These are phyloP conservation scores for Kwoniella bestiolae DNA, from an alignment of 768 basidiomycete species.

Conservation along the genomic window DNA sequence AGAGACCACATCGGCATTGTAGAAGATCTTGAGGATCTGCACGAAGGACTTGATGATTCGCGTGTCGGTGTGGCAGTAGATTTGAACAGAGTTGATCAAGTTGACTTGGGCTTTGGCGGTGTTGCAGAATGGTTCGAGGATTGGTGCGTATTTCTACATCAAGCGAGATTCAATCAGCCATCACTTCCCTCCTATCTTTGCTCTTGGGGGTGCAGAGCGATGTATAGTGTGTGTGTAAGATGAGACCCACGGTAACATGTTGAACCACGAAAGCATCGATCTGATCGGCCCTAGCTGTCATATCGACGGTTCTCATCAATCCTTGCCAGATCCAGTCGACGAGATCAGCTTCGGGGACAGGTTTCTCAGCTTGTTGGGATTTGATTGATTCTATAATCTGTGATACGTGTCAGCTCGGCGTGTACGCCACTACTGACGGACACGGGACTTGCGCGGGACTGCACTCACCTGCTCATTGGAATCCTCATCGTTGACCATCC, in stretches of 20 bases:
- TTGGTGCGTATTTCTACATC: conserved; percentile 76
- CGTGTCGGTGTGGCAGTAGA: conserved; percentile 95
- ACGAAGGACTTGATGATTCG: conserved; percentile 93
- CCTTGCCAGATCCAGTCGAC: conserved; percentile 91
- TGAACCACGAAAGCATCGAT: conserved; percentile 85
- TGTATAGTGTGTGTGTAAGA: background rate
- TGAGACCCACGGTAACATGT: conserved; percentile 75
- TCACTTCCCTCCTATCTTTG: too few relatives aligned
- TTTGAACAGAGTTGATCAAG: conserved; percentile 91
- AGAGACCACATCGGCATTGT: conserved; percentile 93
- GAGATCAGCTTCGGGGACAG: conserved; percentile 84
- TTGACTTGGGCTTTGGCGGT: conserved; percentile 88
- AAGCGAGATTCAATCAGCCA: background rate
- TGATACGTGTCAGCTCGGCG: too few relatives aligned
- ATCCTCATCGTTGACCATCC: conserved; percentile 68
- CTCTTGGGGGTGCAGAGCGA: too few relatives aligned
- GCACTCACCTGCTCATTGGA: conserved; percentile 67
- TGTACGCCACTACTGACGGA: too few relatives aligned
- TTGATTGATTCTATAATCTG: conserved; percentile 80
- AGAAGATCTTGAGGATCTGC: conserved; percentile 92
- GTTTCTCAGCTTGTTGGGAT: conserved; percentile 70
- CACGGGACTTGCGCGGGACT: background rate
- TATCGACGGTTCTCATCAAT: conserved; percentile 83
- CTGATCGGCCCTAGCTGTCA: conserved; percentile 87
- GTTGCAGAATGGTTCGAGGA: conserved; percentile 87